Evolutionary conservation across 2,329 filamentous ascomycete genomes (phyloP), one percentile per base, ranked within the genome.

Genomic region (Lasiodiplodia gonubiensis): DNA sequence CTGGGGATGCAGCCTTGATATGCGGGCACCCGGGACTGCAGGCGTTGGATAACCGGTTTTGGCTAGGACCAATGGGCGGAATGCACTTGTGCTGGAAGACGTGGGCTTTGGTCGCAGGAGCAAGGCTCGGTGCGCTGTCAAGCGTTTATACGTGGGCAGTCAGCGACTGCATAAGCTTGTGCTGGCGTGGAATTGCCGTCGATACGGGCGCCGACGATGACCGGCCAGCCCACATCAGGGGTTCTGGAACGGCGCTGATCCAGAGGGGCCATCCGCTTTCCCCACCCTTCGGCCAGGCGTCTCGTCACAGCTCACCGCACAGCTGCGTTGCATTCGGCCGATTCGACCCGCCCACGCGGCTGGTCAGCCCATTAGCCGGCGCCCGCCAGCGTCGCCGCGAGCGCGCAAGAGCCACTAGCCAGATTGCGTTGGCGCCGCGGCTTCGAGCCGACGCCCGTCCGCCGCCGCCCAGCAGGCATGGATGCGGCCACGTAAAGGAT

Each of bases 81-180:
- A 53, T 48, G 57, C 37, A 42, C 21, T 27, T 46, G 46, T 48
- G 51, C 54, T 51, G 53, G 21, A 55, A 55, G 49, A 63, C 55
- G 49, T 63, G 55, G 55, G 55, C 46, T 21, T 33, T 63, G 35
- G 37, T 35, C 55, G 55, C 35, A 42, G 51, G 52, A 54, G 63
- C 33, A 73, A 72, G 69, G 71, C 69, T 67, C 70, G 75, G 73
- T 79, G 75, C 74, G 77, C 75, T 78, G 77, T 79, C 77, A 76
- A 74, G 71, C 73, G 70, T 73, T 75, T 70, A 77, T 76, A 75
- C 75, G 76, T 72, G 71, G 60, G 37, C 64, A 63, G 46, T 30
- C 55, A 60, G 59, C 59, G 27, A 48, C 27, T 63, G 66, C 67
- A 60, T 66, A 54, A 68, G 65, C 61, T 63, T 46, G 42, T 46